A percentile compares a stretch with the other conserved stretches of the same genome.
These are phyloP conservation scores for Leishmania braziliensis DNA, from an alignment of 208 protist species.

Conservation along the genomic window DNA sequence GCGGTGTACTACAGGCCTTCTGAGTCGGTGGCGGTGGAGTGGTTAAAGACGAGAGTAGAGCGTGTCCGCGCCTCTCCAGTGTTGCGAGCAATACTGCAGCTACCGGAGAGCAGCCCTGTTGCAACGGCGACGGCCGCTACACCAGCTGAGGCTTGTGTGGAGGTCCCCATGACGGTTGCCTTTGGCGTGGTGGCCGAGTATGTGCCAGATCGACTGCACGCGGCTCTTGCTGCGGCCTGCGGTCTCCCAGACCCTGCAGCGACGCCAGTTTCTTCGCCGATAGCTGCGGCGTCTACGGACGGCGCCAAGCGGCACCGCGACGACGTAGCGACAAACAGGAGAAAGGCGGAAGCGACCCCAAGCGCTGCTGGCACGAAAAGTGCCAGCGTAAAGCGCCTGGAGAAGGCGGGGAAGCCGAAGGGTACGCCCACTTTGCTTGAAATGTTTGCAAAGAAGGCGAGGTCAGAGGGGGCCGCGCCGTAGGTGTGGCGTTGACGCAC, in stretches of 20 bases:
- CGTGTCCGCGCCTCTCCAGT: slow-evolving; percentile 32
- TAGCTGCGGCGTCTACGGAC: not conserved
- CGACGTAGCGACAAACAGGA: not conserved
- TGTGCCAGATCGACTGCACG: slow-evolving; percentile 42
- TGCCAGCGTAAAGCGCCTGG: slow-evolving; percentile 55
- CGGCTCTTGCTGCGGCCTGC: slow-evolving; percentile 36
- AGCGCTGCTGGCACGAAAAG: slow-evolving; percentile 27
- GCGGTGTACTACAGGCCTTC: slow-evolving; percentile 61
- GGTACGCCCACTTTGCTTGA: slow-evolving; percentile 61
- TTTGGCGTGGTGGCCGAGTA: slow-evolving; percentile 75
- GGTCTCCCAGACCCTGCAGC: slow-evolving; percentile 24
- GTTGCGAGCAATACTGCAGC: slow-evolving; percentile 45
- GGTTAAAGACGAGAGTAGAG: slow-evolving; percentile 42
- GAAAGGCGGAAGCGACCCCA: not conserved
- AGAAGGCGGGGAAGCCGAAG: slow-evolving; percentile 59
- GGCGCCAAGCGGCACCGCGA: slow-evolving; percentile 11
- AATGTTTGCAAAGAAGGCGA: slow-evolving; percentile 59
- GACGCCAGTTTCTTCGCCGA: not conserved
- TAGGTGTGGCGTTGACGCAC: not conserved
- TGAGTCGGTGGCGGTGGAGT: slow-evolving; percentile 41
- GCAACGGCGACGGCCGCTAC: slow-evolving; percentile 1
- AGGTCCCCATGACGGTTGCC: slow-evolving; percentile 45
- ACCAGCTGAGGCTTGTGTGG: not conserved
- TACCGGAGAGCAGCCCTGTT: not conserved
- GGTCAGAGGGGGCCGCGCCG: not conserved